Percentiles rank a stretch among this genome's conserved stretches.
Evolutionary conservation across 495 filamentous ascomycete genomes (phyloP).

Genomic region (Neurospora sublineolata): DNA sequence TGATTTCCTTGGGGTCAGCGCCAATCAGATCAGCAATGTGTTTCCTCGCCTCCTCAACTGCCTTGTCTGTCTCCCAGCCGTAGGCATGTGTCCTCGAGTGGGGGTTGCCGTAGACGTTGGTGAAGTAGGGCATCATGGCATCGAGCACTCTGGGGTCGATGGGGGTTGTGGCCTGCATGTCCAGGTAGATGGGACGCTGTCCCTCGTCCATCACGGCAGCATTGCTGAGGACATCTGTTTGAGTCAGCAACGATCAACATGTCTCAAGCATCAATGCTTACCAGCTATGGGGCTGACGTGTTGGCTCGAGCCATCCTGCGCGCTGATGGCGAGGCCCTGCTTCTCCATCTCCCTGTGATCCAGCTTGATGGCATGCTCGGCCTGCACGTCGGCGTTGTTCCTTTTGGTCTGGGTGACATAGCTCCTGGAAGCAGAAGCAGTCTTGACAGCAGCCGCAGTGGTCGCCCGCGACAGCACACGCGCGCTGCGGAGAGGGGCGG

Average conservation of each 20-base stretch:
- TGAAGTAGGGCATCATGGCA: constrained; percentile 90
- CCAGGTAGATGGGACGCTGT: constrained; percentile 87
- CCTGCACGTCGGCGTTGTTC: constrained; percentile 67
- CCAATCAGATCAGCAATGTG: constrained; percentile 81
- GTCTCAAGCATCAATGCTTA: constrained; percentile 10
- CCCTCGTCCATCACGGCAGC: constrained; percentile 91
- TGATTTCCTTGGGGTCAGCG: constrained; percentile 93
- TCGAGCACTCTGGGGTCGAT: constrained; percentile 89
- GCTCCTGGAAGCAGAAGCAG: constrained; percentile 31
- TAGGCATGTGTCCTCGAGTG: constrained; percentile 97
- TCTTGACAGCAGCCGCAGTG: constrained; percentile 13
- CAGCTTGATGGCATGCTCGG: constrained; percentile 69
- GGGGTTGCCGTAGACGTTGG: constrained; percentile 90
- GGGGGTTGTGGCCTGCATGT: constrained; percentile 98
- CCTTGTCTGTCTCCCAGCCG: constrained; percentile 96
- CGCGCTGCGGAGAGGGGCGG: constrained; percentile 35
- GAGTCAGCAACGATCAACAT: constrained; percentile 1
- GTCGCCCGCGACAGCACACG: constrained; percentile 34
- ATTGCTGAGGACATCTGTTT: constrained; percentile 66
- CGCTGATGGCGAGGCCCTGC: constrained; percentile 48
- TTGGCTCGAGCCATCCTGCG: constrained; percentile 42
- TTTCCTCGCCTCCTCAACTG: constrained; percentile 72
- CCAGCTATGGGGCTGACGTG: constrained; percentile 70
- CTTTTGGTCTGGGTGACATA: constrained; percentile 82
- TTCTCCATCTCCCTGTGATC: constrained; percentile 78